Evolutionary conservation across 495 filamentous ascomycete species (phyloP).

Genomic region (Trichoderma reesei): DNA sequence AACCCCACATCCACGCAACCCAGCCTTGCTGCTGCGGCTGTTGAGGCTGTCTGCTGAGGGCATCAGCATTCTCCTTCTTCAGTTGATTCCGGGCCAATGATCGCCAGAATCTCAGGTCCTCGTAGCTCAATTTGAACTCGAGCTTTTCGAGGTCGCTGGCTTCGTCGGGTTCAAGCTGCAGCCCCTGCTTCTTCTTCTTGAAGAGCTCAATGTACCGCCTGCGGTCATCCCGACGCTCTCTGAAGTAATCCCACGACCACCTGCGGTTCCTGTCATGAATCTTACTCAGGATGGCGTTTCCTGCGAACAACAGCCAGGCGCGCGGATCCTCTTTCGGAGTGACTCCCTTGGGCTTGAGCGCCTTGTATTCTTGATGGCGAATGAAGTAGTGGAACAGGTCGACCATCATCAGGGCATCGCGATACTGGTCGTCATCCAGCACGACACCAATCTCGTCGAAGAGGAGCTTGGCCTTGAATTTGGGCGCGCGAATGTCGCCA

Average conservation of each 20-base stretch:
- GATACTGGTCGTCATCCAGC: constrained; percentile 91
- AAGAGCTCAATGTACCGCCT: constrained; percentile 84
- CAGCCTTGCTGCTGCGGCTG: constrained; percentile 63
- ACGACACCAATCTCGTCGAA: constrained; percentile 96
- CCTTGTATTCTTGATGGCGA: constrained; percentile 94
- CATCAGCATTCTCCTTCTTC: constrained; percentile 83
- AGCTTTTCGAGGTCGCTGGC: constrained; percentile 60
- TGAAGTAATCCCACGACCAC: constrained; percentile 94
- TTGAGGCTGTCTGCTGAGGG: constrained; percentile 40
- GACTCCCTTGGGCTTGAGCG: constrained; percentile 73
- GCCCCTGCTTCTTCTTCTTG: constrained; percentile 81
- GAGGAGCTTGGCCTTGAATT: constrained; percentile 79
- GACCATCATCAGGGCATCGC: constrained; percentile 93
- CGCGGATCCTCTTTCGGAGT: constrained; percentile 80
- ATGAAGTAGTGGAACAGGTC: constrained; percentile 98
- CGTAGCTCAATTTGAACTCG: constrained; percentile 83
- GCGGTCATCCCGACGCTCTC: constrained; percentile 82
- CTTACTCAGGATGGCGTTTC: constrained; percentile 75
- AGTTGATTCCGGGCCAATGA: constrained; percentile 90
- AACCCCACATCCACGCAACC: constrained; percentile 81
- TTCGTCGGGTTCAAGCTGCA: constrained; percentile 60
- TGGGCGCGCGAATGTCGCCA: constrained; percentile 65
- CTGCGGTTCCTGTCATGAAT: constrained; percentile 84
- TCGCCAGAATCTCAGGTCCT: constrained; percentile 94
- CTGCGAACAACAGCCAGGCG: constrained; percentile 87